A percentile compares a stretch with the other conserved stretches of the same genome.
Conservation (phyloP, 108 stramenopile species). For the Nitzschia inconspicua region DNA sequence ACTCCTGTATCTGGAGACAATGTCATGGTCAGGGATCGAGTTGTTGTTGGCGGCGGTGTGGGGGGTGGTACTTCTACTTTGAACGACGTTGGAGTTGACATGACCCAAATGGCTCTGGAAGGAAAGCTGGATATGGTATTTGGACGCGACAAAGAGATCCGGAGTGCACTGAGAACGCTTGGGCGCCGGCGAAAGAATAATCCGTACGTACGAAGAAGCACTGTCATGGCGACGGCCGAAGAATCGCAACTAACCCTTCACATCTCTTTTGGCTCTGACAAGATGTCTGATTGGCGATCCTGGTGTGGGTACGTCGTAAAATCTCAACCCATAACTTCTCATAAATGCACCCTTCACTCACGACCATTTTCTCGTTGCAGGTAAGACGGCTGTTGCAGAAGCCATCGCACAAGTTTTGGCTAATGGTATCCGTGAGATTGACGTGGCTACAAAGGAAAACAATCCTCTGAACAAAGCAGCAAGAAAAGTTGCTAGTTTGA, state of each 20-base stretch:
- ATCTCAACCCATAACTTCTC: background rate
- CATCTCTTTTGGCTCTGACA: too few relatives aligned
- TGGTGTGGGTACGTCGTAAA: slow-evolving; percentile 1
- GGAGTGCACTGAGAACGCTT: slow-evolving; percentile 63
- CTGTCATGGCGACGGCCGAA: too few relatives aligned
- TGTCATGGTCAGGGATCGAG: slow-evolving; percentile 33
- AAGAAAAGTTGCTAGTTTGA: slow-evolving; percentile 10
- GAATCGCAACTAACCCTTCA: too few relatives aligned
- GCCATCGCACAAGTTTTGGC: slow-evolving; percentile 78
- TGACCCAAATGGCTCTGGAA: slow-evolving; percentile 70
- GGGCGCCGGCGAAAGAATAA: slow-evolving; percentile 87
- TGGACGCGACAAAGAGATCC: slow-evolving; percentile 79
- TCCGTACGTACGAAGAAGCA: too few relatives aligned
- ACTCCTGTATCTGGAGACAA: slow-evolving; percentile 22
- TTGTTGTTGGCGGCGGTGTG: slow-evolving; percentile 44
- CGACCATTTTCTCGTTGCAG: background rate
- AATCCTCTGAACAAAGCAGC: slow-evolving; percentile 20
- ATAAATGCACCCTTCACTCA: background rate
- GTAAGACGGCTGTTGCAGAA: slow-evolving; percentile 89
- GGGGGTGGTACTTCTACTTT: slow-evolving; percentile 51
- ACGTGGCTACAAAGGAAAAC: slow-evolving; percentile 7
- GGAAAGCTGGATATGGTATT: slow-evolving; percentile 65
- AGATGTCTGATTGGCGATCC: slow-evolving; percentile 56
- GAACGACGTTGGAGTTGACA: slow-evolving; percentile 66
- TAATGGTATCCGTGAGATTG: slow-evolving; percentile 19